Evolutionary conservation across 331 rosid genomes (phyloP).

Genomic region (Telfairia occidentalis): DNA sequence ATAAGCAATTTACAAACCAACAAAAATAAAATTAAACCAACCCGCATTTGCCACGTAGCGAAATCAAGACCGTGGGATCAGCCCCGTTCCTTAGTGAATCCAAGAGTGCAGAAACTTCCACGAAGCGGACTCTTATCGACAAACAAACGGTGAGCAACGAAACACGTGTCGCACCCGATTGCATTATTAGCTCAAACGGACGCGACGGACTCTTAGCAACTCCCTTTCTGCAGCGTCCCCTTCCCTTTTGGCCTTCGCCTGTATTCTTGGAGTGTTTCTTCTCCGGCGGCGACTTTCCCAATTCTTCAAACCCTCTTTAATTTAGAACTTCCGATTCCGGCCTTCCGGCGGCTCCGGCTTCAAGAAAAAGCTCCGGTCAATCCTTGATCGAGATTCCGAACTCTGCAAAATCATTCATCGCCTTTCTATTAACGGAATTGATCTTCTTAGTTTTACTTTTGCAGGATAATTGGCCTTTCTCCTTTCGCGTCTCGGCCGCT

Average conservation of each 20-base stretch:
- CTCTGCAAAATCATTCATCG: neutral
- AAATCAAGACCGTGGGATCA: neutral
- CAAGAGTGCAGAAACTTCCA: constrained; percentile 2
- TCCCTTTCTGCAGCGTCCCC: neutral
- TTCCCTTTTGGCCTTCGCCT: too few relatives aligned
- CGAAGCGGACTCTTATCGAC: constrained; percentile 16
- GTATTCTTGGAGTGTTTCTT: neutral
- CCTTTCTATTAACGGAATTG: neutral
- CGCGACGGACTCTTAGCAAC: constrained; percentile 40
- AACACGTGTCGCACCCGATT: constrained; percentile 32
- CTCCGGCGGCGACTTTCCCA: constrained; percentile 8
- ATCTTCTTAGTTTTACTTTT: neutral
- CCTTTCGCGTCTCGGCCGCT: neutral
- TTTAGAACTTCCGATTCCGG: constrained; percentile 1
- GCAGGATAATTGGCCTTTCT: constrained; percentile 3
- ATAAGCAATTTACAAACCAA: too few relatives aligned
- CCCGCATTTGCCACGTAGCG: constrained; percentile 2
- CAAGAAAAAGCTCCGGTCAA: neutral
- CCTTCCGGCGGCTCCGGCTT: constrained; percentile 1
- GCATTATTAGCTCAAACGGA: constrained; percentile 31
- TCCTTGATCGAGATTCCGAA: neutral
- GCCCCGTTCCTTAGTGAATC: constrained; percentile 9
- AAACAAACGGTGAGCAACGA: constrained; percentile 11
- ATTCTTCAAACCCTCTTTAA: neutral
- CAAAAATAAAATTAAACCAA: neutral